Percentiles rank a stretch among this genome's conserved stretches.
These are phyloP conservation scores for Xylaria acuta DNA, from an alignment of 495 filamentous ascomycete genomes.

Conservation along the genomic window DNA sequence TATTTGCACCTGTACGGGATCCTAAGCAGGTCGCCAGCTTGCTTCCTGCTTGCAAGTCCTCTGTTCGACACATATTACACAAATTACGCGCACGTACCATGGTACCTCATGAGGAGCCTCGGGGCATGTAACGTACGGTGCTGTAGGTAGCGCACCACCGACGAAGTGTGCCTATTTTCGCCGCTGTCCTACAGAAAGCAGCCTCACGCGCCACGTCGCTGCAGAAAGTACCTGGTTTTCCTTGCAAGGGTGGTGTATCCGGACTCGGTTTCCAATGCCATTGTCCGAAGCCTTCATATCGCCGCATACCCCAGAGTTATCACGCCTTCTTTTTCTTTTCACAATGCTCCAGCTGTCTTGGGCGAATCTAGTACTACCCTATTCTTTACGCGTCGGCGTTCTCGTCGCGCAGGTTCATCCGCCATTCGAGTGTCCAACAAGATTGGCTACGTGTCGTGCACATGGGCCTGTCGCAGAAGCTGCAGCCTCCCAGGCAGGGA, in stretches of 20 bases:
- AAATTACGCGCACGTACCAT: slow-evolving; percentile 1
- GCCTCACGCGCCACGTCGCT: slow-evolving; percentile 12
- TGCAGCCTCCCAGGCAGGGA: slow-evolving; percentile 30
- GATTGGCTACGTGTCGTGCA: slow-evolving; percentile 30
- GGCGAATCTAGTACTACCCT: slow-evolving; percentile 11
- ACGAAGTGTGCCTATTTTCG: slow-evolving; percentile 1
- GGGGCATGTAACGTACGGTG: background rate
- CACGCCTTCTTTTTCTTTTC: background rate
- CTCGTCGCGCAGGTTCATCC: slow-evolving; percentile 21
- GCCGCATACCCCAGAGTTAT: background rate
- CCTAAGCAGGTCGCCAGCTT: slow-evolving; percentile 12
- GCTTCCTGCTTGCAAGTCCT: slow-evolving; percentile 2
- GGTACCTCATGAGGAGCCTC: background rate
- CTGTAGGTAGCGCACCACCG: slow-evolving; percentile 10
- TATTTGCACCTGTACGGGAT: background rate
- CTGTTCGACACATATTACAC: background rate
- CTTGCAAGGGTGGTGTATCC: background rate
- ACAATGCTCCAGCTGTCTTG: background rate
- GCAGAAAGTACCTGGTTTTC: background rate
- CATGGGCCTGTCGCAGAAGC: slow-evolving; percentile 32
- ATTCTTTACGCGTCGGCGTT: slow-evolving; percentile 11
- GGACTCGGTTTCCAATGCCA: background rate
- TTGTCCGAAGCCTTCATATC: background rate
- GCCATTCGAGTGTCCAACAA: slow-evolving; percentile 8
- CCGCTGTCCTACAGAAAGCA: slow-evolving; percentile 6